phyloP scores from a whole-genome alignment of 2,329 filamentous ascomycete species.

The Diaporthe sp. region DNA sequence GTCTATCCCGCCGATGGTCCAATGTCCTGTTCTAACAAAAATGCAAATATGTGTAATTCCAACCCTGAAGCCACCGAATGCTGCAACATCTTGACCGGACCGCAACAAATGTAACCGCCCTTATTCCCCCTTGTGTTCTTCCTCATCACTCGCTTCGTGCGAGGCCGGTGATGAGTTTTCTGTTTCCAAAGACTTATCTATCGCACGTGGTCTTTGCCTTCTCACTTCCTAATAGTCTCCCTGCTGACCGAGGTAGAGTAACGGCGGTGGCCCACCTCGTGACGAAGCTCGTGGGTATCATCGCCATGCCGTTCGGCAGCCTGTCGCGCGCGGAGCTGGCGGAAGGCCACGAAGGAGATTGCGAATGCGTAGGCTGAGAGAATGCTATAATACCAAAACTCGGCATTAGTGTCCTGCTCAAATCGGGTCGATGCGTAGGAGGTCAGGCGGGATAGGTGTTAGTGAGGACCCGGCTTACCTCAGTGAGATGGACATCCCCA shows the following conservation, averaged over 20 bases:
- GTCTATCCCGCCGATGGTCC: neutral
- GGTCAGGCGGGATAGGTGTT: too few relatives aligned
- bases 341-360: conserved; percentile 10
- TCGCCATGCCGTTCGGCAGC: neutral
- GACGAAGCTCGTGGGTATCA: neutral
- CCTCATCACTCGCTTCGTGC: neutral
- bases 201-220: neutral
- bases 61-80: neutral
- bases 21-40: neutral
- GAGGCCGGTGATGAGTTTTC: neutral
- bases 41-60: neutral
- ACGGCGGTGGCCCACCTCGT: neutral
- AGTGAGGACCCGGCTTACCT: conserved; percentile 18
- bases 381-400: neutral
- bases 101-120: neutral
- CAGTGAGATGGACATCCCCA: conserved; percentile 27
- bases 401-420: neutral
- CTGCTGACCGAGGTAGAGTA: conserved; percentile 6
- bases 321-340: neutral
- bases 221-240: neutral
- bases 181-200: neutral
- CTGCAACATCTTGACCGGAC: neutral
- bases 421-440: neutral
- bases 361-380: conserved; percentile 16
- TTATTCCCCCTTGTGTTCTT: neutral